These are phyloP conservation scores for Barnettozyma salicaria DNA, from an alignment of 805 yeast genomes.

Conservation along the genomic window DNA sequence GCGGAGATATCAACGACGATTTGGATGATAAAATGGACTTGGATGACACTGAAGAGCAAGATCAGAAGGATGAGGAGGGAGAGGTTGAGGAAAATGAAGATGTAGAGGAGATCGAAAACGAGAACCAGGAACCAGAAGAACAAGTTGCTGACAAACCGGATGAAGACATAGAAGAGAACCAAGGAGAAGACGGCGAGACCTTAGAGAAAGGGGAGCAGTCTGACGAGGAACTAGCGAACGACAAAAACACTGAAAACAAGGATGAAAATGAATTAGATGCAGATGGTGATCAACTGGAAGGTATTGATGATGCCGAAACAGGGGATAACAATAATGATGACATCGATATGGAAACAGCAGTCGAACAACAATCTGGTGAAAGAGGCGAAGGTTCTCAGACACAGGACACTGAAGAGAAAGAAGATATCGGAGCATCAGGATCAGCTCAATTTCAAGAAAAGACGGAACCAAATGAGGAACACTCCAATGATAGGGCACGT, in stretches of 20 bases:
- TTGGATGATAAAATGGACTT: conserved; percentile 41
- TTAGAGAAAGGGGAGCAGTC: conserved; percentile 31
- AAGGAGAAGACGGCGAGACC: conserved; percentile 27
- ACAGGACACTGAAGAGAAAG: conserved; percentile 49
- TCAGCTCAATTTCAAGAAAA: conserved; percentile 39
- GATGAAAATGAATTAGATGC: conserved; percentile 31
- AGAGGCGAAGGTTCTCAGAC: conserved; percentile 58
- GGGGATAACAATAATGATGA: conserved; percentile 38
- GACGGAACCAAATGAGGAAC: conserved; percentile 35
- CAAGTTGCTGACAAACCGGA: conserved; percentile 28
- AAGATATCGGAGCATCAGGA: conserved; percentile 66
- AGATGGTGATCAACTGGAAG: conserved; percentile 42
- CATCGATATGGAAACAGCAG: conserved; percentile 51
- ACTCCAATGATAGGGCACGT: conserved; percentile 46
- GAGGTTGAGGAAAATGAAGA: conserved; percentile 28
- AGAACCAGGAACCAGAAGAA: conserved; percentile 24
- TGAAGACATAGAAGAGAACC: conserved; percentile 30
- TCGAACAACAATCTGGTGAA: conserved; percentile 54
- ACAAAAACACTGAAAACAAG: conserved; percentile 11
- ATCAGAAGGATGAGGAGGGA: conserved; percentile 23
- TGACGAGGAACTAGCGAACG: conserved; percentile 28
- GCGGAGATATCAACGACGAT: conserved; percentile 30
- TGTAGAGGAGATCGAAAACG: conserved; percentile 29
- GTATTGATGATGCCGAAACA: conserved; percentile 47
- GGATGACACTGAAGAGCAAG: conserved; percentile 33